Evolutionary conservation across 228 moss, liverwort and hornwort species (phyloP), one percentile per base, ranked within the genome.

Genomic region (Sphagnum fallax): DNA sequence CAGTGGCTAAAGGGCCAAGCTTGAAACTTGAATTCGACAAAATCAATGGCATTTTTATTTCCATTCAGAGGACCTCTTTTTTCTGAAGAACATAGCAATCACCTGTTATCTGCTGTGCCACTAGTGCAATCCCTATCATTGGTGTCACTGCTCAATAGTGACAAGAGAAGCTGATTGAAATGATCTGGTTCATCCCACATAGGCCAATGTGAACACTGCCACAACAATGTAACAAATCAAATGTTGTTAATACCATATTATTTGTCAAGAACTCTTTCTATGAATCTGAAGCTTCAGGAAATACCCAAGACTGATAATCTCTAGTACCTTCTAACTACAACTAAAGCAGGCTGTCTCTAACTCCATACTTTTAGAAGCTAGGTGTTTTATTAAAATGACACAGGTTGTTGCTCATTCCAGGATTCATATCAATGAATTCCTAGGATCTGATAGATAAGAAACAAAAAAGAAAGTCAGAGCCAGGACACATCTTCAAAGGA

Each of bases 171-270:
- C 16, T 58, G 52, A 69, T 88, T 84, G 69, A 88, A 84, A 9
- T 69, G 71, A 67, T 73, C 64, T 50, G 84, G 82, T 52, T 84
- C 81, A 49, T 84, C 84, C 87, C 84, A 84, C 84, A 84, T 84
- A 70, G 79, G 87, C 78, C 81, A 87, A 77, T 87, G 84, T 57
- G 81, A 73, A 75, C 76, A 75, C 87, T 87, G 81, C 79, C 72
- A 65, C 72, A 72, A 50, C 67, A 72, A 71, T 58, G 58, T 14
- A 47, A 0, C 57, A 47, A 5, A 16, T 63, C 16, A 63, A 5
- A 63, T 10, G 16, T 16, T 1, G 13, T 9, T 60, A 6, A 60
- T 9, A 57, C 9, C 57, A 57, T 57, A 13, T 57, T 13, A 13
- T 60, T 32, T 32, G 32, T 32, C 32, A 32, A 32, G 32, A 32